A percentile compares a stretch with the other conserved stretches of the same genome.
phyloP scores from a whole-genome alignment of 1,139 yeast genomes.

The Blastobotrys capitulatus region DNA sequence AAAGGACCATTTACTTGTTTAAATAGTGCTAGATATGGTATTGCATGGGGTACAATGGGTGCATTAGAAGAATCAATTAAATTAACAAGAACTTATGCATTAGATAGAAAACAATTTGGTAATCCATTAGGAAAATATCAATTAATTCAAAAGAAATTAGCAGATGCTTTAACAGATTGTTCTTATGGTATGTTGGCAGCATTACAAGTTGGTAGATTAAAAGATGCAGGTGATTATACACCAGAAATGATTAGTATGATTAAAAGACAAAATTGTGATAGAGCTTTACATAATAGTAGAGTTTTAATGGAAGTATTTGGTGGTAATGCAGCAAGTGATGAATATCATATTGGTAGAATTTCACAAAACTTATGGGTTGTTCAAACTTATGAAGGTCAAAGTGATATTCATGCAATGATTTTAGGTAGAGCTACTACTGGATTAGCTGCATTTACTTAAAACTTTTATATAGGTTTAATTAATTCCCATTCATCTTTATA shows the following conservation, averaged over 20 bases:
- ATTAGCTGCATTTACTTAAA: constrained; percentile 34
- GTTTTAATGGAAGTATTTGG: constrained; percentile 41
- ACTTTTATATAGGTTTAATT: neutral
- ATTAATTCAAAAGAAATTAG: constrained; percentile 40
- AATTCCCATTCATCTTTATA: neutral
- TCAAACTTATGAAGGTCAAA: constrained; percentile 43
- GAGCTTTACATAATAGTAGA: constrained; percentile 36
- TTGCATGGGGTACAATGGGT: constrained; percentile 43
- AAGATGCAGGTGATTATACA: constrained; percentile 35
- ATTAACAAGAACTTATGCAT: constrained; percentile 36
- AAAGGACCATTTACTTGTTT: constrained; percentile 44
- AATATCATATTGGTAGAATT: constrained; percentile 41
- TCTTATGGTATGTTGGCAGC: constrained; percentile 39
- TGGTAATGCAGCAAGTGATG: constrained; percentile 41
- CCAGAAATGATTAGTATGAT: constrained; percentile 43
- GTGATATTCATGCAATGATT: constrained; percentile 40
- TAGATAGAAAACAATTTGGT: constrained; percentile 40
- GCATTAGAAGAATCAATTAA: constrained; percentile 40
- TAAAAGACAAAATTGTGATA: constrained; percentile 41
- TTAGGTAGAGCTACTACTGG: constrained; percentile 43
- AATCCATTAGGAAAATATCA: constrained; percentile 40
- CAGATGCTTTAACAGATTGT: constrained; percentile 40
- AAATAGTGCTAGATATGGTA: constrained; percentile 41
- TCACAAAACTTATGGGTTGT: constrained; percentile 41
- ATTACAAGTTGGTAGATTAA: constrained; percentile 40